Percentiles rank a stretch among this genome's conserved stretches.
Conservation (phyloP, 331 rosid genomes). For the Rosa hybrid region DNA sequence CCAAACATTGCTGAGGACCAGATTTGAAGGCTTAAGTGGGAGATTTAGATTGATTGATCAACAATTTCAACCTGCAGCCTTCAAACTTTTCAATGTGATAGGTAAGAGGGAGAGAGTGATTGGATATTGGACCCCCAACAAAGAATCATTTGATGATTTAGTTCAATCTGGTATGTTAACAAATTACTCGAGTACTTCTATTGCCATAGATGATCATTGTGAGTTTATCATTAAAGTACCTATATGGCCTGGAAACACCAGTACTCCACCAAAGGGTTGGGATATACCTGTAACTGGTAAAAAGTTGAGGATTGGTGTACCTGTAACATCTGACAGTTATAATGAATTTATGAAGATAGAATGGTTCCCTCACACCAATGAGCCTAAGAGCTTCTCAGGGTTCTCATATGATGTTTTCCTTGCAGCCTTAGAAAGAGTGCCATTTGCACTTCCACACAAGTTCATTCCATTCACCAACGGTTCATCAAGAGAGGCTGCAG, state of each 20-base stretch:
- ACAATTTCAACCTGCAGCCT: slow-evolving; percentile 18
- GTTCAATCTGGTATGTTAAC: background rate
- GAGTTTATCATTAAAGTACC: background rate
- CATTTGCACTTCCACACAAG: slow-evolving; percentile 23
- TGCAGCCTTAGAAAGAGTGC: slow-evolving; percentile 22
- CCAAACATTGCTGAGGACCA: background rate
- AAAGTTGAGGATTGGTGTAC: slow-evolving; percentile 41
- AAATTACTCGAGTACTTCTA: background rate
- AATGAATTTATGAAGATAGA: slow-evolving; percentile 19
- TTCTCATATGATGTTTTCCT: slow-evolving; percentile 28
- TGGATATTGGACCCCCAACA: slow-evolving; percentile 2
- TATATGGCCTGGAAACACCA: slow-evolving; percentile 19
- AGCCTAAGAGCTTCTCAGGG: slow-evolving; percentile 13
- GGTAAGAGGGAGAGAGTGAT: slow-evolving; percentile 1
- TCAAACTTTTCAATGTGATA: slow-evolving; percentile 36
- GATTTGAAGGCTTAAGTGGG: slow-evolving; percentile 37
- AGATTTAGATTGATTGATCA: slow-evolving; percentile 18
- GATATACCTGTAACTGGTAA: slow-evolving; percentile 5
- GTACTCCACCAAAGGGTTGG: slow-evolving; percentile 11
- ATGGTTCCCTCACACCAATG: background rate
- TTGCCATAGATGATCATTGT: background rate
- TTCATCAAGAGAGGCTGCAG: background rate
- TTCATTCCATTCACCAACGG: slow-evolving; percentile 10
- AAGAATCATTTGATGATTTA: background rate
- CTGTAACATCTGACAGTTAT: background rate